These are phyloP conservation scores for Berkeleyomyces rouxiae DNA, from an alignment of 2,329 filamentous ascomycete species.

Conservation along the genomic window DNA sequence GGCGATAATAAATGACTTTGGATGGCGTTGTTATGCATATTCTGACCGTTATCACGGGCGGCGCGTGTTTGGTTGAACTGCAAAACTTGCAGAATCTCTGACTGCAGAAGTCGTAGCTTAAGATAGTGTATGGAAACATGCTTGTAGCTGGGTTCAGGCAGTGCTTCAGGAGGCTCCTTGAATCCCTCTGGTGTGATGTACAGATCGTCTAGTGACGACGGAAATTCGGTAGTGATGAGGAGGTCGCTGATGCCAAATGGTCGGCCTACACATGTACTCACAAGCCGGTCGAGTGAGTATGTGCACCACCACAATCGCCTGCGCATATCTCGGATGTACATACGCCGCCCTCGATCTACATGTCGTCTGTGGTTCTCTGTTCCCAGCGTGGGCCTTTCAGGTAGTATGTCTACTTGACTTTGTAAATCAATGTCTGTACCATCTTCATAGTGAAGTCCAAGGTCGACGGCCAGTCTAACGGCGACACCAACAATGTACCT, in stretches of 20 bases:
- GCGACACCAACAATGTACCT: slow-evolving; percentile 89
- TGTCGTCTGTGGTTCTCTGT: slow-evolving; percentile 13
- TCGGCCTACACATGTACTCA: slow-evolving; percentile 81
- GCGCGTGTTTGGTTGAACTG: slow-evolving; percentile 82
- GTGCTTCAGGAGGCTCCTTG: slow-evolving; percentile 36
- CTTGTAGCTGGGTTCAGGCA: slow-evolving; percentile 64
- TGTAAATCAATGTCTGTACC: slow-evolving; percentile 42
- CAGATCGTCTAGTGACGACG: slow-evolving; percentile 71
- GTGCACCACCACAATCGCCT: slow-evolving; percentile 92
- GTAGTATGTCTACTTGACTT: slow-evolving; percentile 16
- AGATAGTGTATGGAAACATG: slow-evolving; percentile 86
- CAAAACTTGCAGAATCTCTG: slow-evolving; percentile 84
- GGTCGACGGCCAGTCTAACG: slow-evolving; percentile 73
- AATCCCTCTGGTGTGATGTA: slow-evolving; percentile 74
- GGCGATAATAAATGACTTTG: slow-evolving; percentile 66
- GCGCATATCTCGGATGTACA: slow-evolving; percentile 75
- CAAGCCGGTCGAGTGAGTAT: slow-evolving; percentile 86
- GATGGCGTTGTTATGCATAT: slow-evolving; percentile 53
- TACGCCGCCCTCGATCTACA: slow-evolving; percentile 46
- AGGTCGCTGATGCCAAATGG: slow-evolving; percentile 94
- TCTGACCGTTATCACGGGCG: slow-evolving; percentile 49
- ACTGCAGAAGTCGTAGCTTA: slow-evolving; percentile 72
- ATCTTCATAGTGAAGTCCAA: slow-evolving; percentile 87
- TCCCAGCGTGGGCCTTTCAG: background rate
- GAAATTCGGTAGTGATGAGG: slow-evolving; percentile 89